Percentiles rank a stretch among this genome's conserved stretches.
phyloP scores from a whole-genome alignment of 1,284 basidiomycete genomes.

The Puccinia coronata region DNA sequence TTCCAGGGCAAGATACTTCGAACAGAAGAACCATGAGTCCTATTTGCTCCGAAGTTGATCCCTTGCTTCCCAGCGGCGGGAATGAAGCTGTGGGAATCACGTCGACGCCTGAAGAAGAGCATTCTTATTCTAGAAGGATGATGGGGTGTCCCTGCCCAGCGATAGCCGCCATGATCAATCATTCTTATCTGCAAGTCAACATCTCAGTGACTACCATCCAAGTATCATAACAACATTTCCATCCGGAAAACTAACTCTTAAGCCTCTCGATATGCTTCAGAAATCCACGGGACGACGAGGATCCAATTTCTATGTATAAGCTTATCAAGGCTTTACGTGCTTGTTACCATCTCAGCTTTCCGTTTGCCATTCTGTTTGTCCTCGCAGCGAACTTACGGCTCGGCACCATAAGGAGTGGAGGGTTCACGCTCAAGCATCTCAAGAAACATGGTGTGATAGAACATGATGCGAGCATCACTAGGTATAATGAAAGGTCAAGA shows the following conservation, averaged over 20 bases:
- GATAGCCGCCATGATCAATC: conserved; percentile 42
- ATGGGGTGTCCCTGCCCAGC: conserved; percentile 47
- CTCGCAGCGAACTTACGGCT: conserved; percentile 28
- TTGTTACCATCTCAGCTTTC: conserved; percentile 42
- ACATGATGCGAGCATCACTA: conserved; percentile 46
- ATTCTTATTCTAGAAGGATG: conserved; percentile 15
- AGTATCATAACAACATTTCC: neutral
- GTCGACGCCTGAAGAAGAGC: conserved; percentile 13
- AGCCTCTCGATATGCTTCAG: neutral
- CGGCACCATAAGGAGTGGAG: neutral
- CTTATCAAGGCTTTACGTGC: conserved; percentile 19
- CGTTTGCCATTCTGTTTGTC: conserved; percentile 35
- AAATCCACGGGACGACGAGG: conserved; percentile 39
- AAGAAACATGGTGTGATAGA: conserved; percentile 40
- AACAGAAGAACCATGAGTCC: neutral
- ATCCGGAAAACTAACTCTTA: neutral
- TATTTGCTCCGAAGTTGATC: neutral
- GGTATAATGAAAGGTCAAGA: conserved; percentile 21
- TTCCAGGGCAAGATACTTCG: neutral
- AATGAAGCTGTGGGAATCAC: neutral
- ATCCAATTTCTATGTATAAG: conserved; percentile 14
- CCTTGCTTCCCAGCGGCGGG: neutral
- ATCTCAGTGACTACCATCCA: neutral
- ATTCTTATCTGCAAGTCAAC: conserved; percentile 44
- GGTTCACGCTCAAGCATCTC: conserved; percentile 23